Evolutionary conservation across 192 early-diverging fungal genomes (phyloP).

Genomic region (Powellomyces hirtus): DNA sequence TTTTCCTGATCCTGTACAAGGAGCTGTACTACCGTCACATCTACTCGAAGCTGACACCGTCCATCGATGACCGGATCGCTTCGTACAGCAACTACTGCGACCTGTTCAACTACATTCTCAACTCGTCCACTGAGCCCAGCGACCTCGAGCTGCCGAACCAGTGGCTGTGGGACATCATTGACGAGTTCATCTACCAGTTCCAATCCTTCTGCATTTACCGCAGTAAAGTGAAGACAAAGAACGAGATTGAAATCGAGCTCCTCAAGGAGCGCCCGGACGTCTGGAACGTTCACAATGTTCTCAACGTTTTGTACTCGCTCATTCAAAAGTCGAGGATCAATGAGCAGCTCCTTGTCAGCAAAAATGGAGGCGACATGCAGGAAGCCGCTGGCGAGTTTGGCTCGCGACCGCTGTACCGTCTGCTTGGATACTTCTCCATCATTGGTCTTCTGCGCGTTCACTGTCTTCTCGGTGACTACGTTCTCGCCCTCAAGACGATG

Average conservation of each 20-base stretch:
- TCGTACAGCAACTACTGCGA: constrained; percentile 97
- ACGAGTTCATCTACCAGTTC: constrained; percentile 99
- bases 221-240: constrained; percentile 78
- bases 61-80: constrained; percentile 84
- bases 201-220: constrained; percentile 96
- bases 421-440: constrained; percentile 95
- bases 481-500: constrained; percentile 91
- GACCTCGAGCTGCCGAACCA: constrained; percentile 94
- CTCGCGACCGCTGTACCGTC: constrained; percentile 85
- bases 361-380: constrained; percentile 85
- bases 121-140: constrained; percentile 60
- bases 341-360: constrained; percentile 85
- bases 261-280: constrained; percentile 76
- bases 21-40: constrained; percentile 98
- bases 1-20: constrained; percentile 92
- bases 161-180: constrained; percentile 99
- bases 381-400: constrained; percentile 90
- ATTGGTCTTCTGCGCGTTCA: constrained; percentile 91
- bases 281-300: constrained; percentile 94
- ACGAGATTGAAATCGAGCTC: constrained; percentile 74
- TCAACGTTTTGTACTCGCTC: constrained; percentile 94
- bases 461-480: constrained; percentile 94
- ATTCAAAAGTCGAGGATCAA: constrained; percentile 94
- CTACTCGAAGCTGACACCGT: constrained; percentile 86
- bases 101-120: constrained; percentile 94